Evolutionary conservation across 108 stramenopile species (phyloP).

Genomic region (Nitzschia sp.): DNA sequence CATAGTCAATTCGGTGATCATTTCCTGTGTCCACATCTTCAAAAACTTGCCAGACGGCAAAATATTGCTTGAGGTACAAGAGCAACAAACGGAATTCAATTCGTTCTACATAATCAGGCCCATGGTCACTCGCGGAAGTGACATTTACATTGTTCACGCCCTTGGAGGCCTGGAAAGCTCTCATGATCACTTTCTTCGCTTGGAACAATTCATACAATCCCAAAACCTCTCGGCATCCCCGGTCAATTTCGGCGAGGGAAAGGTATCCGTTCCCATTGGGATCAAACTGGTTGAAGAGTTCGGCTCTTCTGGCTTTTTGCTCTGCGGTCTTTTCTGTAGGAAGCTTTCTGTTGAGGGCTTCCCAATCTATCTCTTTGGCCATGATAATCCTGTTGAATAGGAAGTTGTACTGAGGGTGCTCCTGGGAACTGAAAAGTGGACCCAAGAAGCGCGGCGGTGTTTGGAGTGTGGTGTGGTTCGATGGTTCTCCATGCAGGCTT

Average conservation of each 20-base stretch:
- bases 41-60: conserved; percentile 30
- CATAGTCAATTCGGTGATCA: conserved; percentile 25
- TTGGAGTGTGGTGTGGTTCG: too few relatives aligned
- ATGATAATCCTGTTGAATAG: not conserved
- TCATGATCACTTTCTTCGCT: conserved; percentile 29
- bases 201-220: conserved; percentile 22
- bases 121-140: conserved; percentile 2
- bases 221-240: conserved; percentile 19
- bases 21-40: conserved; percentile 16
- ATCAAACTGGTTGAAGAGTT: conserved; percentile 32
- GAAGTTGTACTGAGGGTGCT: not conserved
- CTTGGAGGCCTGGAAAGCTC: conserved; percentile 33
- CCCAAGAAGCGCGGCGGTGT: too few relatives aligned
- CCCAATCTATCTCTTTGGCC: conserved; percentile 20
- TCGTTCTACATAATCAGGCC: conserved; percentile 21
- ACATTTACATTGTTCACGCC: not conserved
- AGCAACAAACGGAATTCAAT: conserved; percentile 30
- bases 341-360: conserved; percentile 20
- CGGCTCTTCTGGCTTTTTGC: conserved; percentile 13
- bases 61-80: conserved; percentile 27
- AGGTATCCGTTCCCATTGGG: conserved; percentile 35
- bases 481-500: too few relatives aligned
- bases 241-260: conserved; percentile 29
- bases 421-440: not conserved
- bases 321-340: conserved; percentile 35